Base-by-base conservation (phyloP, 2,329 filamentous ascomycete species). In the Pseudogymnoascus sp. region DNA sequence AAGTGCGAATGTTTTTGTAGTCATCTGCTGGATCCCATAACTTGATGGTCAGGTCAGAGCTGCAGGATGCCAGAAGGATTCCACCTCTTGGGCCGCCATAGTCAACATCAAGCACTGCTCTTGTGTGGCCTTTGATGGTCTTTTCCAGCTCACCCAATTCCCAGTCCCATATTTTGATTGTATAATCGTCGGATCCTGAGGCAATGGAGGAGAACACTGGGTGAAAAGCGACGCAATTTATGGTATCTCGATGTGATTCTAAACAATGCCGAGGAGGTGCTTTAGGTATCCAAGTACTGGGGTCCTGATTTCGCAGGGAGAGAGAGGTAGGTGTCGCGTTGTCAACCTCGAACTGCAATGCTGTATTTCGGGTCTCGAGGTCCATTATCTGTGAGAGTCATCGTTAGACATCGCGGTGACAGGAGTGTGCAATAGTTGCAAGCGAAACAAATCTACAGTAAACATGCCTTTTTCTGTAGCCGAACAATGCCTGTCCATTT, bases 101-200 rank as follows among this genome's bases (percentile, higher is more conserved):
- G 72, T 97, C 92, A 37, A 96, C 85, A 72, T 96, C 92, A 28
- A 94, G 77, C 0, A 97, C 91, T 3, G 91, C 85, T 72, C 90
- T 92, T 5, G 92, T 97, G 72, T 97, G 93, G 1, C 91, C 92
- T 73, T 97, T 97, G 63, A 97, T 83, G 0, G 92, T 97, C 66
- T 88, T 81, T 74, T 97, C 92, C 3, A 96, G 80, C 75, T 97
- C 92, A 59, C 93, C 93, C 23, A 95, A 77, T 71, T 97, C 92
- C 89, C 92, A 97, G 72, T 97, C 92, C 92, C 92, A 97, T 63
- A 97, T 92, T 72, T 97, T 97, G 74, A 97, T 96, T 6, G 90
- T 96, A 62, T 85, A 90, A 75, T 97, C 93, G 74, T 96, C 92
- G 7, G 92, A 95, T 14, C 90, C 92, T 0, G 91, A 94, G 10